Evolutionary conservation across 75 land plant species (phyloP).

Genomic region (Pinus taeda): DNA sequence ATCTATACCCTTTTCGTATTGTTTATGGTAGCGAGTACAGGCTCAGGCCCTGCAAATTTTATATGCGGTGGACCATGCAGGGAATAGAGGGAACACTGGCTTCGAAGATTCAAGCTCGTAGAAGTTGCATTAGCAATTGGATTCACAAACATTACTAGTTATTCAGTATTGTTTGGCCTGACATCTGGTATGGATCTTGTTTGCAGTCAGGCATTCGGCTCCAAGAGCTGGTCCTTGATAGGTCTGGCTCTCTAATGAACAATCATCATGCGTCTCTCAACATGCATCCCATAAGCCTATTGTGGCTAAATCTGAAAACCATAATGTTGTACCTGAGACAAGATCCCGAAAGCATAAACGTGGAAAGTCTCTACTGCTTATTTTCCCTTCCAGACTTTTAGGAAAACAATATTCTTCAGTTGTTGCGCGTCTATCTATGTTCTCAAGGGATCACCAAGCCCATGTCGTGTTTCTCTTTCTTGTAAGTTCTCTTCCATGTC

Average conservation of each 20-base stretch:
- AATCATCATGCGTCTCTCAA: constrained; percentile 28
- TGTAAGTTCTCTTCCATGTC: constrained; percentile 32
- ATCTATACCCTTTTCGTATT: neutral
- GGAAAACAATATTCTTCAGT: constrained; percentile 30
- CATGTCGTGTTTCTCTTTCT: constrained; percentile 37
- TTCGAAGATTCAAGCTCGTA: constrained; percentile 41
- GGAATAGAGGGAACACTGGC: neutral
- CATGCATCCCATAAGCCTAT: constrained; percentile 23
- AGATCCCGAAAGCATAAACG: constrained; percentile 23
- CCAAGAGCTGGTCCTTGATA: constrained; percentile 28
- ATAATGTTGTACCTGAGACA: constrained; percentile 23
- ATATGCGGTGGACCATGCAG: neutral
- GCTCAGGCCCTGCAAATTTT: neutral
- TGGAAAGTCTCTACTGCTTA: constrained; percentile 29
- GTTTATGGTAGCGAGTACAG: neutral
- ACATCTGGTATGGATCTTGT: constrained; percentile 47
- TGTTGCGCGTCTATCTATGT: constrained; percentile 30
- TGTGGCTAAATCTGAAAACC: constrained; percentile 31
- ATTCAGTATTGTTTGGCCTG: constrained; percentile 61
- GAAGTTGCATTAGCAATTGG: constrained; percentile 43
- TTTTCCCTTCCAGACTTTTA: constrained; percentile 32
- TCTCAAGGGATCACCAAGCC: constrained; percentile 37
- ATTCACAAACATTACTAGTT: constrained; percentile 56
- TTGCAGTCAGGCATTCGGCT: constrained; percentile 39
- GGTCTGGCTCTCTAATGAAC: constrained; percentile 29